These are phyloP conservation scores for Botryosphaeria agaves DNA, from an alignment of 2,329 filamentous ascomycete genomes.

Conservation along the genomic window DNA sequence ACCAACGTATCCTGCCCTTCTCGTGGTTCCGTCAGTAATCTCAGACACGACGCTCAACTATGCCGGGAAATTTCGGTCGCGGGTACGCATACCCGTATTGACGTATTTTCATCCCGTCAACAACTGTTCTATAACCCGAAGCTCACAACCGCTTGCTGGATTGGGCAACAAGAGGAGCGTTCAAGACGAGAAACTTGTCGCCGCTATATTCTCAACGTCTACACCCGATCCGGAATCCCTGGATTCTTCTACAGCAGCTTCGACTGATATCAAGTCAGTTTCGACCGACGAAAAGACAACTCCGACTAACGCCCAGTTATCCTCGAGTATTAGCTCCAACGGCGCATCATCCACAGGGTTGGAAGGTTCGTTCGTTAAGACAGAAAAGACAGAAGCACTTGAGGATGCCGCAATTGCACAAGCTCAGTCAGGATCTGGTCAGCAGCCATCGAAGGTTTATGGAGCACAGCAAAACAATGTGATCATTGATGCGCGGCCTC, in stretches of 20 bases:
- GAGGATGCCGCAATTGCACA: conserved; percentile 50
- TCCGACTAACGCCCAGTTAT: background rate
- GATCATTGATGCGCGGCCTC: conserved; percentile 89
- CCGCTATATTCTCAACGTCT: conserved; percentile 75
- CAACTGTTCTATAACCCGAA: conserved; percentile 90
- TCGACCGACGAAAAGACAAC: conserved; percentile 5
- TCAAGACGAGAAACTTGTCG: conserved; percentile 86
- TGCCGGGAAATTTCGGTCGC: conserved; percentile 73
- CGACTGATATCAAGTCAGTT: conserved; percentile 9
- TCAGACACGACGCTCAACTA: conserved; percentile 97
- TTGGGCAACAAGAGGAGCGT: conserved; percentile 78
- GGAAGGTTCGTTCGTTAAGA: conserved; percentile 28
- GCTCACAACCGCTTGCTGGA: conserved; percentile 80
- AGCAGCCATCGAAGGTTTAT: conserved; percentile 39
- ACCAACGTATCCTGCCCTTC: conserved; percentile 72
- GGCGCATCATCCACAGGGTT: conserved; percentile 20
- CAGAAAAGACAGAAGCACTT: conserved; percentile 44
- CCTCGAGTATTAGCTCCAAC: conserved; percentile 10
- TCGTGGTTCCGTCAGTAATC: conserved; percentile 74
- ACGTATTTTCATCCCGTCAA: conserved; percentile 95
- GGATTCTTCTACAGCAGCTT: conserved; percentile 1
- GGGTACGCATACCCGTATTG: conserved; percentile 71
- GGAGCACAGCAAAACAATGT: conserved; percentile 86
- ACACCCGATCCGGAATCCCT: conserved; percentile 3
- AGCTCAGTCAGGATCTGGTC: conserved; percentile 28